Evolutionary conservation across 257 asterid genomes (phyloP).

Genomic region (Craterostigma plantagineum): DNA sequence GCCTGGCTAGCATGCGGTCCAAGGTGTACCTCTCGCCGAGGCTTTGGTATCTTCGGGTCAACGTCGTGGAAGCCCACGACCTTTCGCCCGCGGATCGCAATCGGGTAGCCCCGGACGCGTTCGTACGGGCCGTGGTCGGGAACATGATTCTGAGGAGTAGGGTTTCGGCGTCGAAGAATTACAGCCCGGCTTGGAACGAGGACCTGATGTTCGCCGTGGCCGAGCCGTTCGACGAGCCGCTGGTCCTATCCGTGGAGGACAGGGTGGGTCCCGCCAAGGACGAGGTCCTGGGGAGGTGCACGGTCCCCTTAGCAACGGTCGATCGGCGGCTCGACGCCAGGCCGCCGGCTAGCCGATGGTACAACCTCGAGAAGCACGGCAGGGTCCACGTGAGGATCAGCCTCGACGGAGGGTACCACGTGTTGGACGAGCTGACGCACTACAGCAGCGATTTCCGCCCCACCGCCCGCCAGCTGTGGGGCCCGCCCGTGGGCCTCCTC

Average conservation of each 20-base stretch:
- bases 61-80: slow-evolving; percentile 83
- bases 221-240: slow-evolving; percentile 73
- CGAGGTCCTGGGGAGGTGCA: slow-evolving; percentile 45
- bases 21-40: slow-evolving; percentile 84
- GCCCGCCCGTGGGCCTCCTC: slow-evolving; percentile 66
- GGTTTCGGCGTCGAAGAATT: slow-evolving; percentile 26
- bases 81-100: slow-evolving; percentile 31
- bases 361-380: slow-evolving; percentile 57
- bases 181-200: slow-evolving; percentile 75
- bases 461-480: slow-evolving; percentile 68
- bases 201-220: slow-evolving; percentile 74
- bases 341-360: slow-evolving; percentile 54
- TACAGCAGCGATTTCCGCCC: slow-evolving; percentile 72
- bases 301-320: slow-evolving; percentile 34
- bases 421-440: slow-evolving; percentile 83
- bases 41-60: slow-evolving; percentile 77
- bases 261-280: slow-evolving; percentile 38
- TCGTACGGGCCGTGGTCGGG: slow-evolving; percentile 33
- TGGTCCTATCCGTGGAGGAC: slow-evolving; percentile 53
- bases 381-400: slow-evolving; percentile 61
- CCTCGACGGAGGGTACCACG: slow-evolving; percentile 91
- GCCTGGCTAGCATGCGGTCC: slow-evolving; percentile 39
- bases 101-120: slow-evolving; percentile 43
- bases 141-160: slow-evolving; percentile 34
- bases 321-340: slow-evolving; percentile 57